phyloP scores from a whole-genome alignment of 2,329 filamentous ascomycete species.

The Alternaria ethzedia region DNA sequence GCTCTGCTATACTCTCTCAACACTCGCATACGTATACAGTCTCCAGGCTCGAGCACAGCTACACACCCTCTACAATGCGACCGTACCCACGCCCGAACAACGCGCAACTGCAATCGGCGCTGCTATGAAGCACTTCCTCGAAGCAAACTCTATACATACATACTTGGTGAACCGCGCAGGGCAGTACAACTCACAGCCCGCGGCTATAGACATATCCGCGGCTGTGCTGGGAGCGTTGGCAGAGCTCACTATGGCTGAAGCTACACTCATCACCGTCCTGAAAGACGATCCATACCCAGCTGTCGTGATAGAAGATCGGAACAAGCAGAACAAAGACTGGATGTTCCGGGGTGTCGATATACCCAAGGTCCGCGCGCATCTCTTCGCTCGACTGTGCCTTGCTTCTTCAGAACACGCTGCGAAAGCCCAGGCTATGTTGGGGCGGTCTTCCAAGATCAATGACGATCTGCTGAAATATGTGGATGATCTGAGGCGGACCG shows the following conservation, averaged over 20 bases:
- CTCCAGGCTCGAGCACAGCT: constrained; percentile 75
- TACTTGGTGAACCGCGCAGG: constrained; percentile 68
- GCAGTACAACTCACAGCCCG: constrained; percentile 43
- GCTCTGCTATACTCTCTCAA: constrained; percentile 77
- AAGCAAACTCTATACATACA: constrained; percentile 78
- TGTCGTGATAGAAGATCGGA: constrained; percentile 79
- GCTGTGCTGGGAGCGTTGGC: constrained; percentile 54
- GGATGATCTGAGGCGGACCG: constrained; percentile 74
- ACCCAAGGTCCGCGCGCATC: constrained; percentile 83
- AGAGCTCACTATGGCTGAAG: constrained; percentile 79
- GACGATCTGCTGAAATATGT: constrained; percentile 74
- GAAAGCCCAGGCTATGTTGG: constrained; percentile 65
- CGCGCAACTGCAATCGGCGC: constrained; percentile 72
- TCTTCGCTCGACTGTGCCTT: constrained; percentile 87
- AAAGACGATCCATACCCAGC: constrained; percentile 95
- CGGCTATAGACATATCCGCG: constrained; percentile 51
- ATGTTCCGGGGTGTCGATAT: constrained; percentile 93
- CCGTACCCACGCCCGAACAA: constrained; percentile 63
- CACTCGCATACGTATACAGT: constrained; percentile 76
- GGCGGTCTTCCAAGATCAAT: constrained; percentile 59
- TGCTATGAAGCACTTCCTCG: constrained; percentile 78
- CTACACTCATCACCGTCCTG: constrained; percentile 84
- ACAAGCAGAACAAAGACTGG: constrained; percentile 88
- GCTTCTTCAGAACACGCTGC: constrained; percentile 87
- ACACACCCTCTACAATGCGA: constrained; percentile 73